Conservation (phyloP, 345 rosid genomes). For the Anacardium occidentale region DNA sequence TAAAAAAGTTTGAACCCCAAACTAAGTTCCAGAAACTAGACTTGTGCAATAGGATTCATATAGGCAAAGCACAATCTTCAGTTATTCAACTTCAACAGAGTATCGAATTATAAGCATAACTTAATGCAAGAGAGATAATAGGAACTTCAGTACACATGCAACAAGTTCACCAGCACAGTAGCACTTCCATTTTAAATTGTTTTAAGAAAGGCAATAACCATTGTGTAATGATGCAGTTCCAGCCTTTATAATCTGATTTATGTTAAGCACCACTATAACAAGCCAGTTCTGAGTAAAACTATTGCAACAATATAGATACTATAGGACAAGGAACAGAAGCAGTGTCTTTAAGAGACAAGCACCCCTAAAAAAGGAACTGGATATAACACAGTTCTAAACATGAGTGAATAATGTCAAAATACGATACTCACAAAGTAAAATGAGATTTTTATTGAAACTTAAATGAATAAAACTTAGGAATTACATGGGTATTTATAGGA, state of each 20-base stretch:
- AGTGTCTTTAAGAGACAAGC: neutral
- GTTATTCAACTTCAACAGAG: neutral
- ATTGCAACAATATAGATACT: neutral
- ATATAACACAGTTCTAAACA: no score
- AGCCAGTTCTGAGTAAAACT: neutral
- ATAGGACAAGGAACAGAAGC: neutral
- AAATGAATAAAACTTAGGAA: no score
- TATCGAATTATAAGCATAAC: neutral
- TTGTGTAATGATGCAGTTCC: neutral
- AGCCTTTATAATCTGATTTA: neutral
- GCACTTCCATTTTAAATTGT: neutral
- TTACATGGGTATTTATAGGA: no score
- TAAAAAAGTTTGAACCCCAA: neutral
- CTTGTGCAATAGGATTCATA: neutral
- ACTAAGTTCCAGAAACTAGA: neutral
- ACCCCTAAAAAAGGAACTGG: neutral
- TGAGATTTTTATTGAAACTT: no score
- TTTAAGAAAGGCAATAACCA: neutral
- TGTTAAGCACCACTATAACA: neutral
- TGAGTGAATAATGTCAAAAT: no score
- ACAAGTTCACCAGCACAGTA: neutral
- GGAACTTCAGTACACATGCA: neutral
- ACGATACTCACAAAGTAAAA: no score
- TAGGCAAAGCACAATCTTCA: neutral
- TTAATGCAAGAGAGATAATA: neutral